Evolutionary conservation across 2,329 filamentous ascomycete species (phyloP).

Genomic region (Neophaeococcomyces mojaviensis): DNA sequence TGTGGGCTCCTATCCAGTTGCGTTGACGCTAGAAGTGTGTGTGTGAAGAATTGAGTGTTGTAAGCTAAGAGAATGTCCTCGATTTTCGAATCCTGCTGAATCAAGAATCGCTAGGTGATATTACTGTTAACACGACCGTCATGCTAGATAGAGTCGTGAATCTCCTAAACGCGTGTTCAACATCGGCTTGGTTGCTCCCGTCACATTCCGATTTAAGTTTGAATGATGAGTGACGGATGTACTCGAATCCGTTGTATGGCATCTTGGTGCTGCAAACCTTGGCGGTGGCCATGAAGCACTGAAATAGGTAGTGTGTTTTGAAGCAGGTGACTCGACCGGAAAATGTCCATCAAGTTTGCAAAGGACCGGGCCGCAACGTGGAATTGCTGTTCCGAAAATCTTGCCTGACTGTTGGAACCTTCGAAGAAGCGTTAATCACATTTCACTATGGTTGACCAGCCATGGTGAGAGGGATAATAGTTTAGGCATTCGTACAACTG

Average conservation of each 20-base stretch:
- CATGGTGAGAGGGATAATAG: too few relatives aligned
- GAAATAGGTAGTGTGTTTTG: conserved; percentile 6
- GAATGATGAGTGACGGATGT: conserved; percentile 14
- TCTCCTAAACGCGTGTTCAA: conserved; percentile 38
- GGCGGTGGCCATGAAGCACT: conserved; percentile 6
- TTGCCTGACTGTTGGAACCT: background rate
- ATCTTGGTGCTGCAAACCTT: conserved; percentile 9
- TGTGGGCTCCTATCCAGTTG: too few relatives aligned
- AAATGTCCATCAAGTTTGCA: conserved; percentile 12
- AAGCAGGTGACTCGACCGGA: conserved; percentile 6
- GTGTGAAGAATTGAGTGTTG: conserved; percentile 43
- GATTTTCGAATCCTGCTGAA: conserved; percentile 39
- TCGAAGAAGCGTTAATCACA: too few relatives aligned
- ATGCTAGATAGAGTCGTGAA: conserved; percentile 32
- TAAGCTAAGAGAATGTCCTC: conserved; percentile 41
- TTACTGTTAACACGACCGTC: background rate
- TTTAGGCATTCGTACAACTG: too few relatives aligned
- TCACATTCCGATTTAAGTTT: conserved; percentile 27
- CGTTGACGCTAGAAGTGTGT: too few relatives aligned
- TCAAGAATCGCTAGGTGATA: conserved; percentile 28
- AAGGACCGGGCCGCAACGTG: conserved; percentile 10
- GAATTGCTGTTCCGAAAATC: conserved; percentile 3
- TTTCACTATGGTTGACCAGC: too few relatives aligned
- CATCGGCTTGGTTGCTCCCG: conserved; percentile 26
- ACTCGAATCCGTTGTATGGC: too few relatives aligned